Percentiles rank a stretch among this genome's conserved stretches.
Conservation (phyloP, 208 protist genomes). For the Acanthamoeba culbertsoni region DNA sequence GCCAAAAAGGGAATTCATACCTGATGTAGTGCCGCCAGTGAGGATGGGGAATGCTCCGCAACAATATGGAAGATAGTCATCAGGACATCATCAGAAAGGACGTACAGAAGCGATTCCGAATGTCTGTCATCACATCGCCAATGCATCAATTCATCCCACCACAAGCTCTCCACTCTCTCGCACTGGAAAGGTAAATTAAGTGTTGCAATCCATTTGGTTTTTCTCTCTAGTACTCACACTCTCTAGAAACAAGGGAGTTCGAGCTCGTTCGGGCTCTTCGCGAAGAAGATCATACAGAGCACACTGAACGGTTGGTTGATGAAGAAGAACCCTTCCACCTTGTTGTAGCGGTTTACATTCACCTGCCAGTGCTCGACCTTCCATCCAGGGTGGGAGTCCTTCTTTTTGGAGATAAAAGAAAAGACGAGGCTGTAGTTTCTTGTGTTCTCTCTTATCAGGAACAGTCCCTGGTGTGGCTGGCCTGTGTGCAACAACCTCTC, state of each 20-base stretch:
- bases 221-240: too few relatives aligned
- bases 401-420: too few relatives aligned
- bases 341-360: neutral
- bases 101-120: neutral
- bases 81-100: neutral
- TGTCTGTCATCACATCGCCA: neutral
- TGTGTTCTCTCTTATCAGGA: neutral
- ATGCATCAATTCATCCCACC: neutral
- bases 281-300: neutral
- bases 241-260: too few relatives aligned
- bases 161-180: neutral
- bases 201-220: too few relatives aligned
- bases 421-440: constrained; percentile 8
- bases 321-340: constrained; percentile 4
- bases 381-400: too few relatives aligned
- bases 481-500: neutral
- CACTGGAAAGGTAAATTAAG: neutral
- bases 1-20: neutral
- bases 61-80: neutral
- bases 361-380: neutral
- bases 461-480: neutral
- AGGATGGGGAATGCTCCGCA: neutral
- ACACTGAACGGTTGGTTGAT: neutral
- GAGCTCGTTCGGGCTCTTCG: too few relatives aligned
- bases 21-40: neutral